A percentile compares a stretch with the other conserved stretches of the same genome.
phyloP scores from a whole-genome alignment of 2,329 filamentous ascomycete genomes.

The Trichoderma sp. region DNA sequence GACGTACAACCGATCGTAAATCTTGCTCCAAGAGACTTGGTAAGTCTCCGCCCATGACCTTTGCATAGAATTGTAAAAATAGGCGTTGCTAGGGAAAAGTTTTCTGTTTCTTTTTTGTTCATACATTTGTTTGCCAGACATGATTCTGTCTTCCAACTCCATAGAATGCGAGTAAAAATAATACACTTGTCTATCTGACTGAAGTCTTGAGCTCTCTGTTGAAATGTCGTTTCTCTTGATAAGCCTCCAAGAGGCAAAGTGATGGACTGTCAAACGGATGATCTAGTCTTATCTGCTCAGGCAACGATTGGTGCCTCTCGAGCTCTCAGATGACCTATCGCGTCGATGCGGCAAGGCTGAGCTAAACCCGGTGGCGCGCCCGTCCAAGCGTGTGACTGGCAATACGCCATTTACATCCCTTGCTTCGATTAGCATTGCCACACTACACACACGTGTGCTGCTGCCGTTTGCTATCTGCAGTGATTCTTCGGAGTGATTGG shows the following conservation, averaged over 20 bases:
- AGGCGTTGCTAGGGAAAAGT: constrained; percentile 23
- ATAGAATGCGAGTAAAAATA: constrained; percentile 5
- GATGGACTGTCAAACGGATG: neutral
- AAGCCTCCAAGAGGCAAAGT: neutral
- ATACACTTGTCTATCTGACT: constrained; percentile 3
- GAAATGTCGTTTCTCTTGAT: neutral
- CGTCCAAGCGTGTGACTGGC: constrained; percentile 13
- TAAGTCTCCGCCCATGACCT: constrained; percentile 25
- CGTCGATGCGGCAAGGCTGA: constrained; percentile 7
- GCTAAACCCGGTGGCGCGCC: constrained; percentile 13
- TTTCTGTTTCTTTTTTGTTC: neutral
- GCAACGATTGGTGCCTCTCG: neutral
- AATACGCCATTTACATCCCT: neutral
- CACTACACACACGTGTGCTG: neutral
- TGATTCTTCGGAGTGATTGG: neutral
- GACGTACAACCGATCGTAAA: constrained; percentile 19
- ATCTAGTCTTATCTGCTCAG: neutral
- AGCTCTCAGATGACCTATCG: constrained; percentile 10
- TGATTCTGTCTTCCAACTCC: neutral
- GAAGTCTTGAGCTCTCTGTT: neutral
- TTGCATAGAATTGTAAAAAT: constrained; percentile 23
- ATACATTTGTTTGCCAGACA: neutral
- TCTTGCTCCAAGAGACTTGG: constrained; percentile 22
- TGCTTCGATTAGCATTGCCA: constrained; percentile 3
- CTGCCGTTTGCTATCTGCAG: neutral